phyloP scores from a whole-genome alignment of 2,329 filamentous ascomycete species.

The Penicillium sp. region DNA sequence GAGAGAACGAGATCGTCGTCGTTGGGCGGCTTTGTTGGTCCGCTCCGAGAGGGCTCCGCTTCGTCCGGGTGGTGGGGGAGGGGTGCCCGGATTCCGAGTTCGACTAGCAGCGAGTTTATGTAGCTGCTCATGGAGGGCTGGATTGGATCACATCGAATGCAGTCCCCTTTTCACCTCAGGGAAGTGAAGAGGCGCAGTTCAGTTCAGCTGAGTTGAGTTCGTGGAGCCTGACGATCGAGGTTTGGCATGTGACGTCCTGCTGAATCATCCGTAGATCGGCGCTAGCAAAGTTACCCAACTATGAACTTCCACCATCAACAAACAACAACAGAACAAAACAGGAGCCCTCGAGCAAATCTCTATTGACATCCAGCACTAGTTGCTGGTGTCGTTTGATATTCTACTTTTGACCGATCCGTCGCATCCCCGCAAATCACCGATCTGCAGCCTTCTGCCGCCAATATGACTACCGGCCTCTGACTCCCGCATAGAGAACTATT shows the following conservation, averaged over 20 bases:
- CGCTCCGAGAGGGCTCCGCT: constrained; percentile 27
- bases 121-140: constrained; percentile 49
- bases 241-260: constrained; percentile 23
- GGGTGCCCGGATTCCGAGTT: constrained; percentile 48
- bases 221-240: too few relatives aligned
- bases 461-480: not conserved
- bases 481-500: not conserved
- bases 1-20: constrained; percentile 18
- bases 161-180: constrained; percentile 2
- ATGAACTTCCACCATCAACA: not conserved
- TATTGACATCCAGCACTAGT: not conserved
- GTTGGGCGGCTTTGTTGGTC: constrained; percentile 24
- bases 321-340: not conserved
- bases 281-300: not conserved
- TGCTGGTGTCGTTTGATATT: not conserved
- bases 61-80: constrained; percentile 37
- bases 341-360: too few relatives aligned
- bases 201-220: not conserved
- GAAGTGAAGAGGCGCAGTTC: not conserved
- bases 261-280: constrained; percentile 25
- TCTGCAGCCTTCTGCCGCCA: constrained; percentile 8
- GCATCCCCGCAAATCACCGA: constrained; percentile 1
- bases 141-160: constrained; percentile 23
- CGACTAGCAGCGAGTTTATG: constrained; percentile 48
- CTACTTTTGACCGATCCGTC: not conserved